Percentiles rank a stretch among this genome's conserved stretches.
These are phyloP conservation scores for Alternaria angustiovoidea DNA, from an alignment of 2,329 filamentous ascomycete species.

Conservation along the genomic window DNA sequence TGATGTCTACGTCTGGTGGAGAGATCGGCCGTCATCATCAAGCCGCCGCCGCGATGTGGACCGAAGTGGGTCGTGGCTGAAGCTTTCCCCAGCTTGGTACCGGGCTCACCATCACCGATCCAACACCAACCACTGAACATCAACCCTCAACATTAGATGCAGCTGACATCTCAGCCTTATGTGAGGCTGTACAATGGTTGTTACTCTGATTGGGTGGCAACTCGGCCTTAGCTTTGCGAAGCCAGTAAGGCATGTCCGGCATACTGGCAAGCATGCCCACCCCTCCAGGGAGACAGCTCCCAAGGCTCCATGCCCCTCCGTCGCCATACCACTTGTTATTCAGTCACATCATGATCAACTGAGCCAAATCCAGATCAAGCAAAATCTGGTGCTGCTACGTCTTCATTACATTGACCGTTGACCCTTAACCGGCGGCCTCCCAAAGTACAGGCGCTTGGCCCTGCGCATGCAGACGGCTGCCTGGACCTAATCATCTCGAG, in stretches of 20 bases:
- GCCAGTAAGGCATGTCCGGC: conserved; percentile 19
- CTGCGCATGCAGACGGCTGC: conserved; percentile 17
- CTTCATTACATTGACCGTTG: not conserved
- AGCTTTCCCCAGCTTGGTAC: conserved; percentile 13
- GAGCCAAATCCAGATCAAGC: not conserved
- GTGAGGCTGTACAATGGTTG: conserved; percentile 20
- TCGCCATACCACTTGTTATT: conserved; percentile 15
- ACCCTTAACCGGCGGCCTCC: conserved; percentile 4
- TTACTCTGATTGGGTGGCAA: conserved; percentile 11
- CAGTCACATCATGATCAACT: not conserved
- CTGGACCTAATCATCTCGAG: conserved; percentile 16
- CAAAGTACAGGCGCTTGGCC: conserved; percentile 6
- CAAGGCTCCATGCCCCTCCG: conserved; percentile 18
- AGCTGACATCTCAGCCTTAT: conserved; percentile 27
- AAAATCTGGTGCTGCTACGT: not conserved
- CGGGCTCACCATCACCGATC: not conserved
- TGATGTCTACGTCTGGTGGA: conserved; percentile 9
- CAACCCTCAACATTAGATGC: conserved; percentile 14
- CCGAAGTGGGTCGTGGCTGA: conserved; percentile 22
- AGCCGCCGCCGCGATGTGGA: conserved; percentile 13
- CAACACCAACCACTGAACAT: conserved; percentile 23
- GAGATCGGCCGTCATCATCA: conserved; percentile 9
- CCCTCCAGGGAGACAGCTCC: conserved; percentile 5
- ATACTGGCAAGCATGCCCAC: conserved; percentile 3
- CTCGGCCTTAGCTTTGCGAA: not conserved